Evolutionary conservation across 139 green algal species (phyloP), one percentile per base, ranked within the genome.

Genomic region (Chlorella vulgaris): DNA sequence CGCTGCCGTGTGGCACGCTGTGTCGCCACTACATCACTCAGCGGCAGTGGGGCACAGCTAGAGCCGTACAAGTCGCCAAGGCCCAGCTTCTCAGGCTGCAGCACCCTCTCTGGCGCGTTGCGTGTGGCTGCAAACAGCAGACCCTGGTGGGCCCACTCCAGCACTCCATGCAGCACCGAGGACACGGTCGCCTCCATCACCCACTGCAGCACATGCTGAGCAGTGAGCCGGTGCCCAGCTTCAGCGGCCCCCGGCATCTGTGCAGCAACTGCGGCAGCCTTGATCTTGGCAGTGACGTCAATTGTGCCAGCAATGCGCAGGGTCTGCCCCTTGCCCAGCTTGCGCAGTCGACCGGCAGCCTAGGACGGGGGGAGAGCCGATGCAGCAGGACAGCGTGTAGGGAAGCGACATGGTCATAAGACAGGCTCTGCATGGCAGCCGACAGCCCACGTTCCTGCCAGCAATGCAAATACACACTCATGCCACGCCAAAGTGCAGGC

Each of bases 101-200:
- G 29, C 22, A 61, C 50, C 1, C 65, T 42, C 24, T 89, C 53
- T 6, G 86, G 85, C 0, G 61, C 78, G 2, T 33, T 63, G 29
- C 47, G 33, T 0, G 80, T 88, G 31, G 50, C 69, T 7, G 81
- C 84, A 76, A 88, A 92, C 38, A 78, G 79, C 51, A 89, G 71
- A 2, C 86, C 73, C 88, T 92, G 83, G 4, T 76, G 43, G 0
- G 85, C 78, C 78, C 79, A 85, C 58, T 85, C 70, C 58, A 80
- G 63, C 31, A 89, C 58, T 2, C 85, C 87, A 19, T 47, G 38
- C 77, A 76, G 67, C 24, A 65, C 91, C n/a, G 81, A 74, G 1
- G 81, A 18, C 63, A 88, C 88, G 35, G 85, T 93, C 75, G 90
- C 91, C 63, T 24, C 24, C 84, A 92, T 87, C 36, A 83, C 86